Evolutionary conservation across 768 basidiomycete genomes (phyloP), one percentile per base, ranked within the genome.

Genomic region (Russula brevipes): DNA sequence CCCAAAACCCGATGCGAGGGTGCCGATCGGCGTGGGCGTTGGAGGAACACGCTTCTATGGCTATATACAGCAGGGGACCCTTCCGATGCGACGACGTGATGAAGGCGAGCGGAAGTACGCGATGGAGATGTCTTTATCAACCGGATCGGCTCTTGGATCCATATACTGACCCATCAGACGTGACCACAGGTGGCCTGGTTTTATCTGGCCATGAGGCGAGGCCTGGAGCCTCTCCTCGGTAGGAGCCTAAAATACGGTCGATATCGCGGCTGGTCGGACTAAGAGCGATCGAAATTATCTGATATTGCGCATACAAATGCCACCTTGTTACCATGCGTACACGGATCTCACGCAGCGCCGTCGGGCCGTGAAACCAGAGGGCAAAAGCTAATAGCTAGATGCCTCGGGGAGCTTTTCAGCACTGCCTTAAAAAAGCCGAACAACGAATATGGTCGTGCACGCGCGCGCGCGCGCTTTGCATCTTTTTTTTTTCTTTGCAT

Each of bases 1-100:
- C 42, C 64, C 46, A 66, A 66, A 68, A 68, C 50, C 57, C 54
- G 50, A 49, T 56, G 57, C 4, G 38, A 63, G 59, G 65, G 60
- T 58, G 47, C 39, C 53, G 51, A 58, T 66, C 65, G 59, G 39
- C 54, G 57, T 57, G 56, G 49, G 63, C 64, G 56, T 50, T 24
- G 42, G 45, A 58, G 54, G 47, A 42, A 35, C 55, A 38, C 55
- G 38, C 42, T 36, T 42, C 46, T 47, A 46, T 42, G 31, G 49
- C 35, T 36, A 51, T 36, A 35, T 52, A 31, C 36, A 17, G 46
- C 53, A 50, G 41, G 45, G 6, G 19, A 38, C 33, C 42, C 10
- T 30, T 33, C 56, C 50, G 56, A 58, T 47, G 57, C 31, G 14
- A 36, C 8, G 5, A 17, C 19, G 14, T 17, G 52, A 38, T 12